phyloP scores from a whole-genome alignment of 202 grass and related monocot genomes.

The Schoenoplectus tabernaemontani region DNA sequence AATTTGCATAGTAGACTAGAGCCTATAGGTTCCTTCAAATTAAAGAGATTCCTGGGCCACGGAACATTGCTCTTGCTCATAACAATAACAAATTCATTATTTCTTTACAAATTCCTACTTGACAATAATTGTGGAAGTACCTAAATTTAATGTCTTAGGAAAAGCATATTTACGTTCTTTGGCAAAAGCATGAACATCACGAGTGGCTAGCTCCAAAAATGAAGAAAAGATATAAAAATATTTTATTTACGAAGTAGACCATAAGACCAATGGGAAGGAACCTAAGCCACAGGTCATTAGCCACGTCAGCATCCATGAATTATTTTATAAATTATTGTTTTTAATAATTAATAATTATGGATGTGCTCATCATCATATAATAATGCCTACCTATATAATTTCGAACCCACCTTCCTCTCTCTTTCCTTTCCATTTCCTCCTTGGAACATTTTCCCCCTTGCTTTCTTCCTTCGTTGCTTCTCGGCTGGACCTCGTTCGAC shows the following conservation, averaged over 20 bases:
- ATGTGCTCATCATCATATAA: not conserved
- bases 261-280: not conserved
- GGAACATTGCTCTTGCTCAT: not conserved
- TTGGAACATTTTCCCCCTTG: not conserved
- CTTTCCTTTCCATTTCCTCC: constrained; percentile 12
- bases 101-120: not conserved
- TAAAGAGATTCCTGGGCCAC: not conserved
- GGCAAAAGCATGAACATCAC: not conserved
- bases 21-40: not conserved
- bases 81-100: not conserved
- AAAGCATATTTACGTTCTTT: too few species aligned
- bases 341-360: not conserved
- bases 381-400: not conserved
- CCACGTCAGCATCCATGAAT: not conserved
- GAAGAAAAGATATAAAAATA: not conserved
- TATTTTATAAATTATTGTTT: not conserved
- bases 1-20: not conserved
- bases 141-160: not conserved
- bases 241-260: not conserved
- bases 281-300: not conserved
- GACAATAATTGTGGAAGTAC: not conserved
- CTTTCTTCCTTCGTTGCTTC: constrained; percentile 23
- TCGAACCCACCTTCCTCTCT: constrained; percentile 5
- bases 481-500: constrained; percentile 21
- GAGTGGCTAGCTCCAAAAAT: not conserved